These are phyloP conservation scores for Mesembryanthemum crystallinum DNA, from an alignment of 148 eudicot species.

Conservation along the genomic window DNA sequence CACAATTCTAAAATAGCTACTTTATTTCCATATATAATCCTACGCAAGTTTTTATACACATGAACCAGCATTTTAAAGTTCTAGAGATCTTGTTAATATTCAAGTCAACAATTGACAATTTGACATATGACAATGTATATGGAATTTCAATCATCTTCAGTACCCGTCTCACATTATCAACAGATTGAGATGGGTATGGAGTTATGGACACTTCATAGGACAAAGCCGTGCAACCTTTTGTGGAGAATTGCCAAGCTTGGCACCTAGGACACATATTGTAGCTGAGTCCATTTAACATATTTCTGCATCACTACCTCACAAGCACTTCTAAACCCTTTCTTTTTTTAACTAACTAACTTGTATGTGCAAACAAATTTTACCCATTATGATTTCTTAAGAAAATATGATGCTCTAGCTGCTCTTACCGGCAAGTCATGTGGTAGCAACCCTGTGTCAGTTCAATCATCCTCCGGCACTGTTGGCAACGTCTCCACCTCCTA, in stretches of 20 bases:
- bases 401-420: not conserved
- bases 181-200: not conserved
- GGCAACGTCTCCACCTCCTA: conserved; percentile 71
- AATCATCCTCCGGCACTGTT: conserved; percentile 61
- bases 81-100: not conserved
- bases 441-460: conserved; percentile 66
- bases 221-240: not conserved
- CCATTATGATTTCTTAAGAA: not conserved
- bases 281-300: not conserved
- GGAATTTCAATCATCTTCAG: not conserved
- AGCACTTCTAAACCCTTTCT: not conserved
- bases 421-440: conserved; percentile 81
- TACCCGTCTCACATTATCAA: not conserved
- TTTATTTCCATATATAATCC: not conserved
- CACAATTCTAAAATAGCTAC: not conserved
- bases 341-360: not conserved
- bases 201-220: not conserved
- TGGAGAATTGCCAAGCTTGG: not conserved
- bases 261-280: not conserved
- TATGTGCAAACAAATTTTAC: no score
- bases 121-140: not conserved
- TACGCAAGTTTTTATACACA: not conserved
- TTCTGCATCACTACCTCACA: not conserved
- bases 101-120: not conserved
- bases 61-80: not conserved